Evolutionary conservation across 352 stramenopile genomes (phyloP), one percentile per base, ranked within the genome.

Genomic region (Globisporangium perplexum): DNA sequence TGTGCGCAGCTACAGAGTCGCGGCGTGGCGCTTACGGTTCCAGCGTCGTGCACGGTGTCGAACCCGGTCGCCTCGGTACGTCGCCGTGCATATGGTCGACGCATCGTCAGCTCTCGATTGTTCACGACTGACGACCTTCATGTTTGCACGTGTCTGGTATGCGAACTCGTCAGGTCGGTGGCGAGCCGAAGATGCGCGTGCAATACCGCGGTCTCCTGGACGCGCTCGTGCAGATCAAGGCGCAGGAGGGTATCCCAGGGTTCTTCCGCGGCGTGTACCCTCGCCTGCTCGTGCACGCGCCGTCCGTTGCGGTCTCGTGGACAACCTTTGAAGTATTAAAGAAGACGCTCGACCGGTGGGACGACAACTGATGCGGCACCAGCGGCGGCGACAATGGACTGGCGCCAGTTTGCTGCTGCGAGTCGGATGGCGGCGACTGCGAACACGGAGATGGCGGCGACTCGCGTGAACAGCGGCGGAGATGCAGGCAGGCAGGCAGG

Each of bases 311-410:
- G 7, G 97, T 99, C 56, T 98, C 90, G 39, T 99, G 97, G 97
- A 99, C 97, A 47, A 98, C 96, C 33, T 99, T 99, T 79, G 97
- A 99, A 90, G 83, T 93, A 74, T 85, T 93, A 71, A 93, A 93
- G 69, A 93, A 93, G 68, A 86, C 77, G 24, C 65, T 93, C 31
- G 78, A 88, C 49, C 57, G 66, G 41, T 72, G 80, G 68, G 54
- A 53, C 33, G 54, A 66, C 22, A 55, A 62, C 39, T 50, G 51
- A 42, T 7, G 18, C 15, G 11, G n/a, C n/a, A n/a, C 20, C 1
- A 4, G 39, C 11, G 30, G 4, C 14, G 14, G 20, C 20, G 41
- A 7, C 17, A 39, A 36, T 33, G 31, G n/a, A n/a, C n/a, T 11
- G 31, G 15, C 31, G 31, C 31, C 31, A 36, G 31, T n/a, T n/a